These are phyloP conservation scores for Aureobasidium pullulans DNA, from an alignment of 2,329 filamentous ascomycete species.

Conservation along the genomic window DNA sequence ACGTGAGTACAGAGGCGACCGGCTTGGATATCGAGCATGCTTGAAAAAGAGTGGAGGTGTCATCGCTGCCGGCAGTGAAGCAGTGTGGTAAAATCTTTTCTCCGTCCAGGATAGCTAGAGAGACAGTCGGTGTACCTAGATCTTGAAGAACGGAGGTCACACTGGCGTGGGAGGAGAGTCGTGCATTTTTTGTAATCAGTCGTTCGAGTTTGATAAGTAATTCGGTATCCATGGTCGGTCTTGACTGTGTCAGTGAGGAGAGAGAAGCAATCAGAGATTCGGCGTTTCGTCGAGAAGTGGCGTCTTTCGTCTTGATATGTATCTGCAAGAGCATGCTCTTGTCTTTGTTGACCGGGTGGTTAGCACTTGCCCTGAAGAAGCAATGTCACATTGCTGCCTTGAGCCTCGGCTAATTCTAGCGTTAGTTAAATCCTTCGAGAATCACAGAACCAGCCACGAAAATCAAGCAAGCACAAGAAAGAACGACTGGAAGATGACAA, in stretches of 20 bases:
- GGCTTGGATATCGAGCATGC: slow-evolving; percentile 24
- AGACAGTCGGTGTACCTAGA: background rate
- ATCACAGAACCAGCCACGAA: no score
- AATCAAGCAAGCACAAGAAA: no score
- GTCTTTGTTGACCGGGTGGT: no score
- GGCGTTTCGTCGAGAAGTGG: no score
- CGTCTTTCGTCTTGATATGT: no score
- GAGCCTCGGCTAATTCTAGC: background rate
- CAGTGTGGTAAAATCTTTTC: background rate
- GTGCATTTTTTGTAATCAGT: background rate
- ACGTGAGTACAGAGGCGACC: slow-evolving; percentile 19
- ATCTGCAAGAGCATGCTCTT: no score
- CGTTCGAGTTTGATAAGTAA: background rate
- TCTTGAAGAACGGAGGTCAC: background rate
- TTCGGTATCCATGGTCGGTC: background rate
- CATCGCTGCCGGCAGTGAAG: slow-evolving; percentile 12
- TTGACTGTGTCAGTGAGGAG: no score
- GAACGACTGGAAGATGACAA: no score
- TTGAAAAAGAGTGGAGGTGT: slow-evolving; percentile 22
- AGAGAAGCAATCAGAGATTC: no score
- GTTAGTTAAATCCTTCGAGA: background rate
- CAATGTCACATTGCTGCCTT: background rate
- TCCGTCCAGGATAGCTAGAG: background rate
- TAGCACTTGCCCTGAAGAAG: background rate
- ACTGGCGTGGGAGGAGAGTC: background rate